These are phyloP conservation scores for Boletus subcaerulescens DNA, from an alignment of 768 basidiomycete genomes.

Conservation along the genomic window DNA sequence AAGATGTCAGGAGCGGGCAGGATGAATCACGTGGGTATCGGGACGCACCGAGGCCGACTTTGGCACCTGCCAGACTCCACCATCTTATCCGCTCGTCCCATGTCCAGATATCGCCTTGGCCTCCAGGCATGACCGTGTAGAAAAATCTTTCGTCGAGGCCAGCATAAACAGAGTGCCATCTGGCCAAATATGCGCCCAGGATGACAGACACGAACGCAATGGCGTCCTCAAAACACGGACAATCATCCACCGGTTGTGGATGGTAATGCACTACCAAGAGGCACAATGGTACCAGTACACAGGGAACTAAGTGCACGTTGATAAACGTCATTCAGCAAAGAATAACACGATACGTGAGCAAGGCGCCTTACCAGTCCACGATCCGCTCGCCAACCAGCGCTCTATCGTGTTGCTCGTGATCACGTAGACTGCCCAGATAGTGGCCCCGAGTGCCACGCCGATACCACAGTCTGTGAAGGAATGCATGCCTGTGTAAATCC, in stretches of 20 bases:
- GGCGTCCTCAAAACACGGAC: conserved; percentile 97
- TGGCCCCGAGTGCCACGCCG: conserved; percentile 62
- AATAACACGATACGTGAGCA: conserved; percentile 20
- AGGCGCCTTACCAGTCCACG: conserved; percentile 33
- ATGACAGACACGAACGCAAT: conserved; percentile 89
- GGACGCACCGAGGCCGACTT: conserved; percentile 41
- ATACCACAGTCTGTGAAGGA: conserved; percentile 71
- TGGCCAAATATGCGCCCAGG: conserved; percentile 64
- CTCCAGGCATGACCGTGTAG: conserved; percentile 52
- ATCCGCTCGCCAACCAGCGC: conserved; percentile 36
- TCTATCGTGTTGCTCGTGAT: conserved; percentile 40
- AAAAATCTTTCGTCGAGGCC: conserved; percentile 38
- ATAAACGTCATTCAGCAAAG: background rate
- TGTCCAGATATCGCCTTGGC: conserved; percentile 40
- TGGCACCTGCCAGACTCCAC: conserved; percentile 36
- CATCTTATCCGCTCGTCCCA: conserved; percentile 35
- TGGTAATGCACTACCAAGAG: conserved; percentile 82
- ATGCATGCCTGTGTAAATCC: conserved; percentile 88
- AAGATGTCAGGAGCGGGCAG: background rate
- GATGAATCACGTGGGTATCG: background rate
- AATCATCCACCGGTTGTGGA: conserved; percentile 93
- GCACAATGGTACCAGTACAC: conserved; percentile 57
- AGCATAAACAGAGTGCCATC: conserved; percentile 55
- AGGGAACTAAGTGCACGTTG: conserved; percentile 44
- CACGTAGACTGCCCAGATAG: conserved; percentile 53